phyloP scores from a whole-genome alignment of 2,329 filamentous ascomycete genomes.

The Neonectria ditissima region DNA sequence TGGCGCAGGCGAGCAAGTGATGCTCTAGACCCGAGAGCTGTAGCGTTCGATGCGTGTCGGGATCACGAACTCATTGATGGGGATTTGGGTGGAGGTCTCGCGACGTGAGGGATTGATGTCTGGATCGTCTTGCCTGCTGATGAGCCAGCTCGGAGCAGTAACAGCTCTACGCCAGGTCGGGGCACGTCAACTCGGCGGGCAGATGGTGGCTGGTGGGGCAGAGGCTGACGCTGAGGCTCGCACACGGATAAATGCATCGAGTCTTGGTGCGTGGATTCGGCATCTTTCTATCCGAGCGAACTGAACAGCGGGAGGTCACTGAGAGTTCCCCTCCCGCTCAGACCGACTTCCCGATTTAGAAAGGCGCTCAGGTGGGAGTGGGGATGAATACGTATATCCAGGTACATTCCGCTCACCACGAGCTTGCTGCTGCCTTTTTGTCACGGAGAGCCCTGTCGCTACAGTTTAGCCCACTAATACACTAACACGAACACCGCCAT shows the following conservation, averaged over 20 bases:
- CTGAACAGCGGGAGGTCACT: too few relatives aligned
- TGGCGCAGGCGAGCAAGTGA: conserved; percentile 8
- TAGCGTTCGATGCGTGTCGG: conserved; percentile 15
- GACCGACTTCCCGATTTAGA: background rate
- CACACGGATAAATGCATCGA: conserved; percentile 9
- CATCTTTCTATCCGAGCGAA: background rate
- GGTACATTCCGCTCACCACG: background rate
- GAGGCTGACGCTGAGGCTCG: conserved; percentile 4
- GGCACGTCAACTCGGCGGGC: conserved; percentile 28
- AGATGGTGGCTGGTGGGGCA: conserved; percentile 32
- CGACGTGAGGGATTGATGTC: conserved; percentile 12
- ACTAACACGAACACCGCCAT: conserved; percentile 40
- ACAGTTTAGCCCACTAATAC: conserved; percentile 28
- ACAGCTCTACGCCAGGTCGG: conserved; percentile 20
- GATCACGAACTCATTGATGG: conserved; percentile 27
- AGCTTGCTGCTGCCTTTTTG: background rate
- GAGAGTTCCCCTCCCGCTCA: background rate
- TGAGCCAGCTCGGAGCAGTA: conserved; percentile 33
- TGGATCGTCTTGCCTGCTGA: conserved; percentile 19
- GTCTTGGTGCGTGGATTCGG: background rate
- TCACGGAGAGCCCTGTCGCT: conserved; percentile 33
- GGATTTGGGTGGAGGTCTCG: background rate
- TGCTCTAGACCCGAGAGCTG: conserved; percentile 24
- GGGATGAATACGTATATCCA: conserved; percentile 6
- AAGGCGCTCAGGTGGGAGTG: conserved; percentile 1